These are phyloP conservation scores for Termitomyces sp. DNA, from an alignment of 1,284 basidiomycete genomes.

Conservation along the genomic window DNA sequence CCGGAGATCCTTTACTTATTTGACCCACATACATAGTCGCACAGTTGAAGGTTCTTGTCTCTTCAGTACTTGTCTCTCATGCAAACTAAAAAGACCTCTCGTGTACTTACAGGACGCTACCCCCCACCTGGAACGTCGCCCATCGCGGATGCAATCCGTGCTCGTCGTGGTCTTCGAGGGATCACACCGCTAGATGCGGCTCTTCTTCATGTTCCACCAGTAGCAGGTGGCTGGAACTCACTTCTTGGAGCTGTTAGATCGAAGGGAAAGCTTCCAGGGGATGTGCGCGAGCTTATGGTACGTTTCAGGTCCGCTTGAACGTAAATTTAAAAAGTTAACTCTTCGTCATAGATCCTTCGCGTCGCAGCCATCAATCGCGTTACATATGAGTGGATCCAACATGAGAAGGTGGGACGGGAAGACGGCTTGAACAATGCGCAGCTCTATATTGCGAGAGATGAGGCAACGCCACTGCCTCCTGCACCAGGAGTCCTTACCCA, in stretches of 20 bases:
- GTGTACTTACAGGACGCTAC: conserved; percentile 38
- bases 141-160: conserved; percentile 42
- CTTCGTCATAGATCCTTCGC: conserved; percentile 39
- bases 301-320: conserved; percentile 8
- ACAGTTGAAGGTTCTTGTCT: background rate
- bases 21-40: background rate
- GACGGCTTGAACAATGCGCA: conserved; percentile 44
- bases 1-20: background rate
- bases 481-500: conserved; percentile 31
- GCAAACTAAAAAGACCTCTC: conserved; percentile 23
- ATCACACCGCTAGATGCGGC: conserved; percentile 44
- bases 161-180: conserved; percentile 39
- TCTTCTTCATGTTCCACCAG: conserved; percentile 42
- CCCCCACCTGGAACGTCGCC: conserved; percentile 35
- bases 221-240: conserved; percentile 49
- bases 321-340: background rate
- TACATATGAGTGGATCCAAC: conserved; percentile 55
- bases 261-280: conserved; percentile 41
- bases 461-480: conserved; percentile 31
- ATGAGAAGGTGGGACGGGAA: conserved; percentile 41
- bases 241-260: conserved; percentile 46
- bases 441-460: conserved; percentile 43
- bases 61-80: background rate
- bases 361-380: conserved; percentile 49
- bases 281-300: conserved; percentile 50